phyloP scores from a whole-genome alignment of 352 stramenopile species.

The Globisporangium abappressorium region DNA sequence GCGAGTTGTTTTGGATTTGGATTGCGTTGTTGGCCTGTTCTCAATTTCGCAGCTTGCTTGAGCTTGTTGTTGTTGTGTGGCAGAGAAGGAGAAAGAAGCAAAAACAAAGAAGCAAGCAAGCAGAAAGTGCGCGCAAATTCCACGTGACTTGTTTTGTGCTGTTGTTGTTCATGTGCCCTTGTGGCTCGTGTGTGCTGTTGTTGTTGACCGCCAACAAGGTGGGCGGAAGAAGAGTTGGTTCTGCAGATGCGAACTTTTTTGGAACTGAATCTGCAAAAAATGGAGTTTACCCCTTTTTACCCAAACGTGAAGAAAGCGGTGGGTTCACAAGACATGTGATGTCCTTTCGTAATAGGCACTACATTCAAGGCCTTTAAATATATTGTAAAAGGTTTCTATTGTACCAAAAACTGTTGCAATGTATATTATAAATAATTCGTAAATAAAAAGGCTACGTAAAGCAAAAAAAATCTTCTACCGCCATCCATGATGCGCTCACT shows the following conservation, averaged over 20 bases:
- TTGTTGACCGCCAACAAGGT: neutral
- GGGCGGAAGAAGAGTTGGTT: neutral
- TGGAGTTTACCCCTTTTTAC: neutral
- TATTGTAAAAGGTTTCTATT: neutral
- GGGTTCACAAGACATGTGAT: neutral
- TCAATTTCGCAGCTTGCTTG: neutral
- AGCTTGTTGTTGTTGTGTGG: neutral
- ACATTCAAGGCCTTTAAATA: neutral
- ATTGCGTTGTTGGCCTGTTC: neutral
- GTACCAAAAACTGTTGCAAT: no score
- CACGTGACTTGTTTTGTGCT: neutral
- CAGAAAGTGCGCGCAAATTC: neutral
- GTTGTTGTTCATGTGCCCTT: neutral
- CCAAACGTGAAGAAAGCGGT: neutral
- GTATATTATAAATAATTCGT: neutral
- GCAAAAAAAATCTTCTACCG: neutral
- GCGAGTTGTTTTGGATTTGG: neutral
- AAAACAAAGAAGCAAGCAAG: neutral
- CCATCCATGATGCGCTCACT: neutral
- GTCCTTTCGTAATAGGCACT: neutral
- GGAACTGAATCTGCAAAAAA: neutral
- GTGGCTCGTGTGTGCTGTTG: neutral
- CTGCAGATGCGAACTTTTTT: neutral
- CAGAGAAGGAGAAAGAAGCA: neutral
- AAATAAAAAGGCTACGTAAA: neutral